Conservation (phyloP, 176 grass and related monocot species). For the Calamus simplicifolius region DNA sequence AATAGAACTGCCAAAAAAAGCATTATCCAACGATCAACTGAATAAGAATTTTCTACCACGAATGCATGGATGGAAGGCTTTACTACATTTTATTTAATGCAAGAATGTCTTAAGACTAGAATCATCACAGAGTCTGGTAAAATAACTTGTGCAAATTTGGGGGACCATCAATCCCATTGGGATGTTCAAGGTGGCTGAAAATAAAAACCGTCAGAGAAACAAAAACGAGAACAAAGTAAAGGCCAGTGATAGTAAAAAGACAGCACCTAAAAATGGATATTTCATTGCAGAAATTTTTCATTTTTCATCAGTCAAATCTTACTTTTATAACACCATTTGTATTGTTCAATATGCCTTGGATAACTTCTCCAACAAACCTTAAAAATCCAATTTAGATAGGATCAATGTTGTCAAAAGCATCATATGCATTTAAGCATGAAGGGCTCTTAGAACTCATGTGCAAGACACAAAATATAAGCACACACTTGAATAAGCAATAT, state of each 20-base stretch:
- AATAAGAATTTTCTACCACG: background rate
- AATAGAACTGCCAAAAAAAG: constrained; percentile 74
- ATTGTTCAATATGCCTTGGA: constrained; percentile 88
- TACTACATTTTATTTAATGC: too few species aligned
- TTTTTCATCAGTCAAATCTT: constrained; percentile 98
- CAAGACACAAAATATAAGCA: too few species aligned
- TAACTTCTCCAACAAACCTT: constrained; percentile 96
- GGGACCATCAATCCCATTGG: constrained; percentile 44
- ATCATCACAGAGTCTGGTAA: too few species aligned
- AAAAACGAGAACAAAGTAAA: constrained; percentile 10
- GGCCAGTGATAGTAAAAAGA: constrained; percentile 11
- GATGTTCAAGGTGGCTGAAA: constrained; percentile 87
- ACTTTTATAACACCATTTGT: constrained; percentile 98
- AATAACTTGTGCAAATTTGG: too few species aligned
- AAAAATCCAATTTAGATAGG: too few species aligned
- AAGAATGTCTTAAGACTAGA: too few species aligned
- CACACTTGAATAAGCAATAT: too few species aligned
- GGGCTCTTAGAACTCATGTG: too few species aligned
- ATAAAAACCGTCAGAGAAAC: constrained; percentile 34
- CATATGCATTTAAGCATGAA: too few species aligned
- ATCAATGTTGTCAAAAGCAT: too few species aligned
- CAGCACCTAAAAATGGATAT: constrained; percentile 88
- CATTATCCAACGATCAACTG: background rate
- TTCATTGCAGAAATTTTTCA: constrained; percentile 99
- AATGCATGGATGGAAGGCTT: too few species aligned